Conservation (phyloP, 208 protist species). For the Trichomonas vaginalis region DNA sequence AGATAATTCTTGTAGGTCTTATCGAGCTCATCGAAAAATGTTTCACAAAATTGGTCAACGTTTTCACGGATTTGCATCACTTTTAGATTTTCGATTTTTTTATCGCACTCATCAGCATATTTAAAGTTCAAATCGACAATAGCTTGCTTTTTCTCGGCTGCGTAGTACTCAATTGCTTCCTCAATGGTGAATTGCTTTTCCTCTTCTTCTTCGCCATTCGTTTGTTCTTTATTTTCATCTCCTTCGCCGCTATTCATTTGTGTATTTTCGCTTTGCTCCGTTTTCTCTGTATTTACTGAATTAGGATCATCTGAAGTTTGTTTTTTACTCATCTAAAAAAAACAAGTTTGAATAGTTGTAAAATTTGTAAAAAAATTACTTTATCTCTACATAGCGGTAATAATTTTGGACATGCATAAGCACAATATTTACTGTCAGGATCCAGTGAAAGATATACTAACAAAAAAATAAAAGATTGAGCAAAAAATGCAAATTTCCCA, state of each 20-base stretch:
- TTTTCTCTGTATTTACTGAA: too few species aligned
- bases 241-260: not conserved
- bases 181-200: not conserved
- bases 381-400: too few species aligned
- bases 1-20: not conserved
- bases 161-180: not conserved
- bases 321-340: too few species aligned
- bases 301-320: too few species aligned
- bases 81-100: not conserved
- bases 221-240: not conserved
- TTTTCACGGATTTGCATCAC: not conserved
- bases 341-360: too few species aligned
- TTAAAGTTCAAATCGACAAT: not conserved
- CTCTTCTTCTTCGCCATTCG: not conserved
- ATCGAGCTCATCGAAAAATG: not conserved
- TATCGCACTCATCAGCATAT: not conserved
- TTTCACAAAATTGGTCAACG: not conserved
- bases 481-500: too few species aligned
- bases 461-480: too few species aligned
- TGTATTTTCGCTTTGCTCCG: too few species aligned
- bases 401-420: too few species aligned
- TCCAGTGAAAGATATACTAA: too few species aligned
- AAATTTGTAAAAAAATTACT: too few species aligned
- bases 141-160: not conserved
- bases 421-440: too few species aligned